These are phyloP conservation scores for Mytilinidion resinicola DNA, from an alignment of 495 filamentous ascomycete species.

Conservation along the genomic window DNA sequence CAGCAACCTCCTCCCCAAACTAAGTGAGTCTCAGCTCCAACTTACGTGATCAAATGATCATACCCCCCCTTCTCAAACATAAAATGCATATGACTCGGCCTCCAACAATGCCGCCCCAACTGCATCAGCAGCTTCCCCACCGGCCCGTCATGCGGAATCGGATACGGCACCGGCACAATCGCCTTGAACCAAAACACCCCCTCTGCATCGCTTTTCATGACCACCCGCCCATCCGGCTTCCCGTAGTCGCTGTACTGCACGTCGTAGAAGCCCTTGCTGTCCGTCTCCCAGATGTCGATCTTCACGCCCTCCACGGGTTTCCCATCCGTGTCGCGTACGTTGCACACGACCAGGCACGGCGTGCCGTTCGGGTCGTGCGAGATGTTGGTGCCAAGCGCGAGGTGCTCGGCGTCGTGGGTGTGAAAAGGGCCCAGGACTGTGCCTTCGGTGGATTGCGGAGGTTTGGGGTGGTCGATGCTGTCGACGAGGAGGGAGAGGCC, in stretches of 20 bases:
- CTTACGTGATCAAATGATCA: conserved; percentile 77
- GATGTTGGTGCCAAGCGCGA: conserved; percentile 60
- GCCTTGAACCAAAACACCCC: conserved; percentile 86
- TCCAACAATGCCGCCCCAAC: conserved; percentile 69
- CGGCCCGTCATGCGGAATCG: conserved; percentile 84
- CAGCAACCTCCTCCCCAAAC: neutral
- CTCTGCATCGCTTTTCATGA: conserved; percentile 63
- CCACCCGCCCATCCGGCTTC: conserved; percentile 67
- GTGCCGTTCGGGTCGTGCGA: conserved; percentile 63
- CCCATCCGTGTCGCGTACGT: conserved; percentile 61
- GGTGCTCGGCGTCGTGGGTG: conserved; percentile 72
- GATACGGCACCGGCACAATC: conserved; percentile 81
- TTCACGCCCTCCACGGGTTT: conserved; percentile 62
- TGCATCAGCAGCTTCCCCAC: conserved; percentile 69
- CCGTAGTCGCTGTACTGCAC: conserved; percentile 66
- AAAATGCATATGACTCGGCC: conserved; percentile 89
- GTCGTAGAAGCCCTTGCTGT: conserved; percentile 81
- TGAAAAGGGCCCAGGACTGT: conserved; percentile 92
- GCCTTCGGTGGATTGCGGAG: conserved; percentile 66
- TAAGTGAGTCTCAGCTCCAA: neutral
- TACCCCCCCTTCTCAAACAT: conserved; percentile 86
- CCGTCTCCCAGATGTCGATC: conserved; percentile 93
- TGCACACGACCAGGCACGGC: conserved; percentile 72
- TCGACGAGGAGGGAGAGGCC: conserved; percentile 88
- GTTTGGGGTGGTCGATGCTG: conserved; percentile 87